Percentiles rank a stretch among this genome's conserved stretches.
These are phyloP conservation scores for Hordeum vulgare DNA, from an alignment of 176 grass and related monocot genomes.

Conservation along the genomic window DNA sequence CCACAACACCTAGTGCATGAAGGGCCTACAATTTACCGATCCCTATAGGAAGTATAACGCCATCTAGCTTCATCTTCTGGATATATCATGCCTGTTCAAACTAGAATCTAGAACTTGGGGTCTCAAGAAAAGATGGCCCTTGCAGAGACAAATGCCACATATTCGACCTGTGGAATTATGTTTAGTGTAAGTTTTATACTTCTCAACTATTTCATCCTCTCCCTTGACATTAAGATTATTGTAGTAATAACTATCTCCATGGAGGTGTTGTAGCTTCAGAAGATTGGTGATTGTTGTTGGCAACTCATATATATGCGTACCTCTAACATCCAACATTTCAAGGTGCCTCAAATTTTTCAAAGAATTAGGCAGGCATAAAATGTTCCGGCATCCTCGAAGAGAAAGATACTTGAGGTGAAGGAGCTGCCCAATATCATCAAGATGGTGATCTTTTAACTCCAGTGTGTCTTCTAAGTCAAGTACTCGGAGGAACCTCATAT, in stretches of 20 bases:
- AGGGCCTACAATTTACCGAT: no score
- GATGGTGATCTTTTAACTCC: no score
- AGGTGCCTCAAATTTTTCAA: neutral
- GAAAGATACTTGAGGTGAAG: constrained; percentile 15
- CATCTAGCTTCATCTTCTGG: accelerated
- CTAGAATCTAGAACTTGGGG: neutral
- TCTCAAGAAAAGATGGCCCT: neutral
- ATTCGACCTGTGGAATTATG: no score
- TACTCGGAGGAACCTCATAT: no score
- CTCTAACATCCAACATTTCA: neutral
- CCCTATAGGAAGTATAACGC: neutral
- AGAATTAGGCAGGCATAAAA: neutral
- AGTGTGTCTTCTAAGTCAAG: no score
- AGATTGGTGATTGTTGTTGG: neutral
- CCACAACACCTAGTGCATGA: no score
- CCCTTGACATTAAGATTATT: no score
- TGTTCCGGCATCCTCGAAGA: neutral
- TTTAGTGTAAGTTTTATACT: no score
- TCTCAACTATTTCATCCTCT: no score
- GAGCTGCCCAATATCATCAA: no score
- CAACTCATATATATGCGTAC: neutral
- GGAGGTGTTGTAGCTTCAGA: neutral
- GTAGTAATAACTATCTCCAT: neutral
- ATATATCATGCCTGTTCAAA: neutral
- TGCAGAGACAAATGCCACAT: no score